A percentile compares a stretch with the other conserved stretches of the same genome.
phyloP scores from a whole-genome alignment of 306 rosid genomes.

The Carpinus fangiana region DNA sequence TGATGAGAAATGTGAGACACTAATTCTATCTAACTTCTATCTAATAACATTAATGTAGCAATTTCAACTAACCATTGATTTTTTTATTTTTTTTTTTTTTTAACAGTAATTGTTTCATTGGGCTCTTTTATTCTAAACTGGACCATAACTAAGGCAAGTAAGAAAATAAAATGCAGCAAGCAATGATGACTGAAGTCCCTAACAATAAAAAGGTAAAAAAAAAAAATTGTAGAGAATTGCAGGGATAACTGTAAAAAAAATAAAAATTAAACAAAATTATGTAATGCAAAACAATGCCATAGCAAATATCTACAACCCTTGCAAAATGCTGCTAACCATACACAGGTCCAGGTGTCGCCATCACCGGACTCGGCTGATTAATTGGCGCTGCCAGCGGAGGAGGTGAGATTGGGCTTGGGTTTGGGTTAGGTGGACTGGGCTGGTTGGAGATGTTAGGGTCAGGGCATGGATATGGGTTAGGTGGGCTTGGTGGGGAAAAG shows the following conservation, averaged over 20 bases:
- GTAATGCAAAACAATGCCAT: neutral
- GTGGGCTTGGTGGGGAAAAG: constrained; percentile 29
- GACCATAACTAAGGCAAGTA: no score
- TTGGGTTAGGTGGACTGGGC: constrained; percentile 15
- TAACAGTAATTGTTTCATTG: no score
- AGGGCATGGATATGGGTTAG: constrained; percentile 20
- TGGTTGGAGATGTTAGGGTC: constrained; percentile 1
- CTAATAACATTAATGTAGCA: no score
- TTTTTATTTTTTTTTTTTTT: no score
- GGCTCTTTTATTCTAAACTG: no score
- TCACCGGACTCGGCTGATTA: constrained; percentile 47
- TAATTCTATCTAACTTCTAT: no score
- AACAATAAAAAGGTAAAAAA: no score
- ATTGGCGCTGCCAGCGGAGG: constrained; percentile 43
- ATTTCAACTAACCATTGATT: no score
- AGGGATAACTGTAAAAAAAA: neutral
- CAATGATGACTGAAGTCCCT: no score
- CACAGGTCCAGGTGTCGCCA: constrained; percentile 54
- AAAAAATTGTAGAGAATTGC: no score
- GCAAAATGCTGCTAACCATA: constrained; percentile 40
- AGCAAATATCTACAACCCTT: constrained; percentile 7
- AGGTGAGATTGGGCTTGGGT: constrained; percentile 21
- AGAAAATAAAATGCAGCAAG: no score
- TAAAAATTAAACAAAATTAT: neutral
- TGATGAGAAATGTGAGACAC: no score